Conservation (phyloP, 257 asterid species). For the Lavandula angustifolia region DNA sequence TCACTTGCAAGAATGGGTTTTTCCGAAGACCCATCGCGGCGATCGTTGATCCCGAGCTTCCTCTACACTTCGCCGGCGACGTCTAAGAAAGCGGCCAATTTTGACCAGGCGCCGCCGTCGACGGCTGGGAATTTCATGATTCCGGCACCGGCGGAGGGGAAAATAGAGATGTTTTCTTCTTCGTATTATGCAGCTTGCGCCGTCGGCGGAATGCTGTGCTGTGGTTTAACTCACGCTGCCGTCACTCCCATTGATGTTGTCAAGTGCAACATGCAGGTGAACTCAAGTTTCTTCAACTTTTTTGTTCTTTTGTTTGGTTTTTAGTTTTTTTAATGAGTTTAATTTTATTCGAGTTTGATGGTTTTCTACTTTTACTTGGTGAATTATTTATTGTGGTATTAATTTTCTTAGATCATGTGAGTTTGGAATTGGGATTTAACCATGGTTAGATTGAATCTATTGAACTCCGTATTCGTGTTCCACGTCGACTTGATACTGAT, state of each 20-base stretch:
- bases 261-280: conserved; percentile 92
- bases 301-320: not conserved
- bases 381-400: not conserved
- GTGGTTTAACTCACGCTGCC: conserved; percentile 78
- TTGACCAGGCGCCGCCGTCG: conserved; percentile 24
- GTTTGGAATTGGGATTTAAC: too few species aligned
- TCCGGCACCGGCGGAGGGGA: conserved; percentile 64
- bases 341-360: too few species aligned
- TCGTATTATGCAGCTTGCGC: conserved; percentile 67
- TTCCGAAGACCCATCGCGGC: conserved; percentile 33
- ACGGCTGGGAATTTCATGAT: conserved; percentile 38
- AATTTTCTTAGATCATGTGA: too few species aligned
- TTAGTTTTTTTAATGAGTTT: not conserved
- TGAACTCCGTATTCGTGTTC: too few species aligned
- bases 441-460: too few species aligned
- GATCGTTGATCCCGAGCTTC: conserved; percentile 50
- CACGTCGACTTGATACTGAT: too few species aligned
- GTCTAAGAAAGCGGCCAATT: not conserved
- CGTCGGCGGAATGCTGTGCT: conserved; percentile 59
- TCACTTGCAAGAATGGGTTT: conserved; percentile 32
- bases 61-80: conserved; percentile 33
- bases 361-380: not conserved
- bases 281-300: not conserved
- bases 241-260: conserved; percentile 86
- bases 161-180: conserved; percentile 68